Conservation (phyloP, 805 yeast species). For the Yamadazyma ubonensis region DNA sequence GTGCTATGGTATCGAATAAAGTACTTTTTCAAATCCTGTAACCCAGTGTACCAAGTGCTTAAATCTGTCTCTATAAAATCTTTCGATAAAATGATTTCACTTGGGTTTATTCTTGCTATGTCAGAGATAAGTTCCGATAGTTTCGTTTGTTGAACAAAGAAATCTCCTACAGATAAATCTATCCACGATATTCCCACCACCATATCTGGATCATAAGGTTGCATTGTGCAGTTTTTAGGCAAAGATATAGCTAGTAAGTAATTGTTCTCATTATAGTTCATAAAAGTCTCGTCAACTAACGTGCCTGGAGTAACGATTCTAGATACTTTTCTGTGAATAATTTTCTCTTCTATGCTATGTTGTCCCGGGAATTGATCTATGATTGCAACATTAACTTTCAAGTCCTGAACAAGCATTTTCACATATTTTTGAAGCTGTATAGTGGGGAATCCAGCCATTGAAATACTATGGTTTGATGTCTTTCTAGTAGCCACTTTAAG, state of each 20-base stretch:
- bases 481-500: slow-evolving; percentile 63
- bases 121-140: slow-evolving; percentile 65
- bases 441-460: slow-evolving; percentile 93
- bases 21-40: slow-evolving; percentile 58
- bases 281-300: slow-evolving; percentile 77
- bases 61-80: slow-evolving; percentile 39
- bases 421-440: slow-evolving; percentile 70
- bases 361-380: slow-evolving; percentile 58
- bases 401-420: slow-evolving; percentile 66
- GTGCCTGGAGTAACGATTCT: slow-evolving; percentile 93
- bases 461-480: slow-evolving; percentile 43
- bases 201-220: slow-evolving; percentile 38
- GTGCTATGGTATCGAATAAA: slow-evolving; percentile 54
- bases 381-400: slow-evolving; percentile 72
- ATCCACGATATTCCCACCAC: slow-evolving; percentile 82
- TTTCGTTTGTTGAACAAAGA: slow-evolving; percentile 64
- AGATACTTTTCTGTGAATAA: slow-evolving; percentile 66
- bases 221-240: slow-evolving; percentile 46
- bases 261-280: slow-evolving; percentile 71
- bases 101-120: slow-evolving; percentile 74
- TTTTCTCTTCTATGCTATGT: slow-evolving; percentile 21
- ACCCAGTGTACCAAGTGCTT: slow-evolving; percentile 56
- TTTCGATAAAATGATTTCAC: slow-evolving; percentile 67
- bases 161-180: slow-evolving; percentile 81
- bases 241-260: slow-evolving; percentile 65